Conservation (phyloP, 768 basidiomycete species). For the Xanthoconium stramineum region DNA sequence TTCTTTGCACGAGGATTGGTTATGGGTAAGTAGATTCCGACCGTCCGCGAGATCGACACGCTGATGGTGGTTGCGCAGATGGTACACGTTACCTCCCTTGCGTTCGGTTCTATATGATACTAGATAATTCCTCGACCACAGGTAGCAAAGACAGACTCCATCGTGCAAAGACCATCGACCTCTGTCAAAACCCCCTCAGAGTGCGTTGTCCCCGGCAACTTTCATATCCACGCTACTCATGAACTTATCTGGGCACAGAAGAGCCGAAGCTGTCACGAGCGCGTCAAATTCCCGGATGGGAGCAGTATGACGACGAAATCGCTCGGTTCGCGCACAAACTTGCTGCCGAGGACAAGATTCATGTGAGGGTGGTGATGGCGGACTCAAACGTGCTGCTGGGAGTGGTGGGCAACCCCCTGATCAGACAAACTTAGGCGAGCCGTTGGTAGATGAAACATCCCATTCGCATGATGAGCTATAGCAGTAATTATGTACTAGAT, state of each 20-base stretch:
- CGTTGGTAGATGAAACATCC: not conserved
- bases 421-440: not conserved
- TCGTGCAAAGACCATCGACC: conserved; percentile 85
- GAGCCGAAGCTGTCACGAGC: conserved; percentile 94
- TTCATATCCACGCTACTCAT: not conserved
- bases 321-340: conserved; percentile 74
- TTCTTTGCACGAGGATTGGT: conserved; percentile 89
- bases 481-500: not conserved
- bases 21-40: conserved; percentile 66
- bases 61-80: conserved; percentile 43
- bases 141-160: conserved; percentile 81
- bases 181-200: conserved; percentile 95
- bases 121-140: conserved; percentile 24
- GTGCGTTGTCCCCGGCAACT: conserved; percentile 40
- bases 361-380: conserved; percentile 61
- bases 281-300: conserved; percentile 97
- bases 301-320: conserved; percentile 89
- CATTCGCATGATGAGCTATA: conserved; percentile 22
- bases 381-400: conserved; percentile 63
- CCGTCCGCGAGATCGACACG: not conserved
- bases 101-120: not conserved
- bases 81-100: conserved; percentile 61
- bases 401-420: conserved; percentile 32
- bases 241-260: conserved; percentile 48
- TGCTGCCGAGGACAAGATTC: conserved; percentile 67